Evolutionary conservation across 768 basidiomycete species (phyloP).

Genomic region (Gelatoporia subvermispora): DNA sequence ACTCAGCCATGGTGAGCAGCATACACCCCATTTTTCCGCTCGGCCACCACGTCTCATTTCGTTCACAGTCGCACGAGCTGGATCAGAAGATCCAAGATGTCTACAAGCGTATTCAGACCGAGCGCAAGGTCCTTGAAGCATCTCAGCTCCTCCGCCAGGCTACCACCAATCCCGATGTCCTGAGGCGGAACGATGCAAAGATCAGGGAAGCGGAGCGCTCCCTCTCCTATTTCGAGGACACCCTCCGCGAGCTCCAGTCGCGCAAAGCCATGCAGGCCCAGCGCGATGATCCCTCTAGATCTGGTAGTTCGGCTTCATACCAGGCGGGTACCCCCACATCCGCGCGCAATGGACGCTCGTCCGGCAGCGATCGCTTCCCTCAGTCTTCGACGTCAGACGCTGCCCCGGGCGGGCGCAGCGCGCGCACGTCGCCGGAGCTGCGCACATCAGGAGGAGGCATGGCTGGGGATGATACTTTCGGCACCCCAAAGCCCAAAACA

Average conservation of each 20-base stretch:
- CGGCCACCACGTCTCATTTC: constrained; percentile 8
- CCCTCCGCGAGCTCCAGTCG: constrained; percentile 75
- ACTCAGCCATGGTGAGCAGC: constrained; percentile 20
- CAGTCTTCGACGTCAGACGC: constrained; percentile 13
- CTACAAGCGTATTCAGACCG: constrained; percentile 84
- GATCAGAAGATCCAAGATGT: constrained; percentile 94
- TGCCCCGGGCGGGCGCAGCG: constrained; percentile 16
- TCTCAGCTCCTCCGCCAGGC: constrained; percentile 74
- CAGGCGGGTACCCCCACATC: constrained; percentile 18
- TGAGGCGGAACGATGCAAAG: constrained; percentile 75
- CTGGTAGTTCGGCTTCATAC: constrained; percentile 30
- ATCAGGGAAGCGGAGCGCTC: constrained; percentile 83
- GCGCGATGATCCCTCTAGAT: constrained; percentile 50
- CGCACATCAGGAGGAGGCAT: constrained; percentile 12
- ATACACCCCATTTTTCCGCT: constrained; percentile 1
- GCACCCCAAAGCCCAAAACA: constrained; percentile 50
- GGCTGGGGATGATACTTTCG: constrained; percentile 28
- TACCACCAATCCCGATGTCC: constrained; percentile 82
- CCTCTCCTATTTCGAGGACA: constrained; percentile 83
- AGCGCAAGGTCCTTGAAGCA: constrained; percentile 89
- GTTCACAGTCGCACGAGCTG: constrained; percentile 46
- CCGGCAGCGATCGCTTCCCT: constrained; percentile 6
- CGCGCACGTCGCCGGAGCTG: constrained; percentile 22
- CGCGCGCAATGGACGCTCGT: constrained; percentile 11
- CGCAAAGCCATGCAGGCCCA: constrained; percentile 61